Evolutionary conservation across 1,139 yeast species (phyloP), one percentile per base, ranked within the genome.

Genomic region (Debaryomyces subglobosus): DNA sequence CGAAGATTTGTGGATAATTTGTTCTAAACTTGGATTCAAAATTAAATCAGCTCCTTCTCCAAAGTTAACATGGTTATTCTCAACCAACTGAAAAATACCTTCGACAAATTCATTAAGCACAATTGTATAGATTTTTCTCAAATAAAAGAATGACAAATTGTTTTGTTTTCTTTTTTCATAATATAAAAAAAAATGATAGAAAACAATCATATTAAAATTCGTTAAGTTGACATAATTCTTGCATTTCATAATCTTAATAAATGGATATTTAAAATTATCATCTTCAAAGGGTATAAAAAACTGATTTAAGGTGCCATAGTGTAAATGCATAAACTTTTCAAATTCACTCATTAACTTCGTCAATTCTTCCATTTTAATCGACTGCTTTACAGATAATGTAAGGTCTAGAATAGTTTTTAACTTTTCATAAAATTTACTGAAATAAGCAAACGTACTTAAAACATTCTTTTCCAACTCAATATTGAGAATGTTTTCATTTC

Each of bases 31-130:
- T 2, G 78, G 78, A 48, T 65, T 74, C 47, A 74, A 53, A 9
- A 74, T 60, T 44, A 73, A 57, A 53, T 72, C 77, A 0, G 78
- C 64, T 5, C 61, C 60, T 10, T 63, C 64, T 3, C 74, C 78
- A 54, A 74, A 73, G 48, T 68, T 63, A 3, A 54, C 49, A 29
- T 60, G 57, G 50, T 67, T 69, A 40, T 65, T 63, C 39, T 51
- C 49, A 40, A 72, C 58, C 37, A 75, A 57, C 13, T 63, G 63
- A 46, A 59, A 55, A 40, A 62, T 58, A n/a, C 58, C 60, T 3
- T 75, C 74, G 15, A 71, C 49, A 44, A 71, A 58, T 29, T 70
- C 75, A 9, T 62, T 53, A 40, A 60, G 53, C 5, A 57, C 44
- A 3, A 61, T 55, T 0, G 64, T 48, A 16, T 68, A 43, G 4